phyloP scores from a whole-genome alignment of 2,329 filamentous ascomycete genomes.

The Zasmidium cellare region DNA sequence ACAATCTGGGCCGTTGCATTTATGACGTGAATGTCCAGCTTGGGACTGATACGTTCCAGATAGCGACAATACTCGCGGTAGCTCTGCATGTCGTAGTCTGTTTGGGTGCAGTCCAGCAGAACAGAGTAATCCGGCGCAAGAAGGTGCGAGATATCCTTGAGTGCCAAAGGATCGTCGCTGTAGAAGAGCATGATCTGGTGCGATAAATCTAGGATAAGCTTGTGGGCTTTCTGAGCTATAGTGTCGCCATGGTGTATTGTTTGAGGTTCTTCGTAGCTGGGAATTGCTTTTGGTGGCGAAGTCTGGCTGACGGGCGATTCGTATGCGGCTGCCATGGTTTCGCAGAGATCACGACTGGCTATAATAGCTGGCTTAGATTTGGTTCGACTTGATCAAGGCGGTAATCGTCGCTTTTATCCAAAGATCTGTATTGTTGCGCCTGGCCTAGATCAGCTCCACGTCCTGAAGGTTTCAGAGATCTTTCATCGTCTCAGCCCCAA shows the following conservation, averaged over 20 bases:
- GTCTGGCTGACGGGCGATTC: not conserved
- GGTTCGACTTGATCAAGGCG: too few species aligned
- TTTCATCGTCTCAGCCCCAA: too few species aligned
- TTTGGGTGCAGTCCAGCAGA: not conserved
- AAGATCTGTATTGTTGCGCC: too few species aligned
- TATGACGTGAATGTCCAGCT: not conserved
- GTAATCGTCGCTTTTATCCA: too few species aligned
- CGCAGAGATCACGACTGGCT: not conserved
- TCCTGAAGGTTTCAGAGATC: too few species aligned
- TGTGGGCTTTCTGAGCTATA: not conserved
- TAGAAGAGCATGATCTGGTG: not conserved
- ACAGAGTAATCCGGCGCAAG: not conserved
- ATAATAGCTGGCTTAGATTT: too few species aligned
- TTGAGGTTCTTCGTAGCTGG: not conserved
- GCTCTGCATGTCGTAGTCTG: not conserved
- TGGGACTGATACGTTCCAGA: not conserved
- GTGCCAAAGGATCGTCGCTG: not conserved
- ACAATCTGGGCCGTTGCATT: not conserved
- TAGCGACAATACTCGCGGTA: not conserved
- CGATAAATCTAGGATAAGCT: not conserved
- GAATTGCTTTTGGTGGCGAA: not conserved
- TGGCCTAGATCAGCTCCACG: too few species aligned
- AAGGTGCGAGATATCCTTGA: not conserved
- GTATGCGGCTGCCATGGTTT: not conserved
- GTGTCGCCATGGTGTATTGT: not conserved